Evolutionary conservation across 2,329 filamentous ascomycete genomes (phyloP).

Genomic region (Diaporthe ilicicola): DNA sequence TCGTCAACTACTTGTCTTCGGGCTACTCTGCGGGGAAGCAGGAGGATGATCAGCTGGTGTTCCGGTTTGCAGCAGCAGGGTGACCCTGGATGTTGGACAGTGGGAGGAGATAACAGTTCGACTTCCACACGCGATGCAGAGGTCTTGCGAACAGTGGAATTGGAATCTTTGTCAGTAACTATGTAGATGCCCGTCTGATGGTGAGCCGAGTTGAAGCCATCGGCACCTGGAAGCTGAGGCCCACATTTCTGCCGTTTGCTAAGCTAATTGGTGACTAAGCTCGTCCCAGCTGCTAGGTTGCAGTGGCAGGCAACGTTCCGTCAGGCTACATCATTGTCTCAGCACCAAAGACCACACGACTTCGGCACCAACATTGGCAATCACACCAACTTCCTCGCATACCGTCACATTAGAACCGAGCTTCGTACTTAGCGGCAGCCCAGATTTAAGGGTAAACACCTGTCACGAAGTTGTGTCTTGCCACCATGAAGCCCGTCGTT

Average conservation of each 20-base stretch:
- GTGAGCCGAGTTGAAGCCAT: background rate
- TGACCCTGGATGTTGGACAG: background rate
- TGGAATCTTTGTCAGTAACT: background rate
- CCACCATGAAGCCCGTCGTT: conserved; percentile 92
- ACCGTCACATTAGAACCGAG: background rate
- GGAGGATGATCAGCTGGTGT: background rate
- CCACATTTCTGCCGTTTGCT: background rate
- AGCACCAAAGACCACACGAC: background rate
- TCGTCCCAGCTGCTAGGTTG: background rate
- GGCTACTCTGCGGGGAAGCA: conserved; percentile 5
- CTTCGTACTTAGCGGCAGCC: too few relatives aligned
- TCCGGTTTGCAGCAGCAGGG: background rate
- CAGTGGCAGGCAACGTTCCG: conserved; percentile 12
- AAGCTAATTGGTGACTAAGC: conserved; percentile 9
- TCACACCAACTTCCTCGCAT: background rate
- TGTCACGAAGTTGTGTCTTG: too few relatives aligned
- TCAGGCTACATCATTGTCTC: background rate
- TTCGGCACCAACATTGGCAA: background rate
- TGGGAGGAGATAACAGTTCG: too few relatives aligned
- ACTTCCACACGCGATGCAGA: too few relatives aligned
- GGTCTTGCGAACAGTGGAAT: too few relatives aligned
- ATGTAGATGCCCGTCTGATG: background rate
- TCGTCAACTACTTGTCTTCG: background rate
- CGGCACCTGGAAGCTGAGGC: background rate
- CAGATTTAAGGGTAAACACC: too few relatives aligned